phyloP scores from a whole-genome alignment of 2,329 filamentous ascomycete species.

The Aspergillus sp. region DNA sequence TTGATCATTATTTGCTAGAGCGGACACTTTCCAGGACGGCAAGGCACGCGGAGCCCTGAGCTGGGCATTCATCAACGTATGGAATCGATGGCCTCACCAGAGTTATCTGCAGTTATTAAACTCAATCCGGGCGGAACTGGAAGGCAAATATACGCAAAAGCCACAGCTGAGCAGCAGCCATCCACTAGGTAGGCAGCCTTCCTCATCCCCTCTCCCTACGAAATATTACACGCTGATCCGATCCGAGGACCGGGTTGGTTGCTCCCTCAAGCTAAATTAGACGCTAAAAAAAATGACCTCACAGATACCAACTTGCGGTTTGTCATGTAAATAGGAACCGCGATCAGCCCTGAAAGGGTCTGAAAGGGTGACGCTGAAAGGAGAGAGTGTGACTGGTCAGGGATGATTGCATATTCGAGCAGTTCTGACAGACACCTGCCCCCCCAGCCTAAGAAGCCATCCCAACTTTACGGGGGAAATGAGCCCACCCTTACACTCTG shows the following conservation, averaged over 20 bases:
- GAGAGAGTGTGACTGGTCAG: too few species aligned
- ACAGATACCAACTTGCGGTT: constrained; percentile 58
- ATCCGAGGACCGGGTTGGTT: too few species aligned
- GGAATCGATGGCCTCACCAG: constrained; percentile 86
- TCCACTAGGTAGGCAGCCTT: constrained; percentile 65
- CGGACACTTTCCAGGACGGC: constrained; percentile 79
- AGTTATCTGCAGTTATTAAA: constrained; percentile 92
- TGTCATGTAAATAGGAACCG: constrained; percentile 47
- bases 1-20: constrained; percentile 42
- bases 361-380: too few species aligned
- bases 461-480: too few species aligned
- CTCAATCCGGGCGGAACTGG: constrained; percentile 80
- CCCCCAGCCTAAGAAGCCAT: too few species aligned
- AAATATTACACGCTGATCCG: too few species aligned
- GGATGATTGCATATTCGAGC: too few species aligned
- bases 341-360: too few species aligned
- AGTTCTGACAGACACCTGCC: too few species aligned
- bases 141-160: constrained; percentile 85
- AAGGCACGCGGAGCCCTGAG: constrained; percentile 96
- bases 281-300: constrained; percentile 2
- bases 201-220: not conserved
- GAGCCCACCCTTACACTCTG: too few species aligned
- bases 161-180: constrained; percentile 95
- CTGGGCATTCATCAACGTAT: constrained; percentile 84
- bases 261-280: too few species aligned